Evolutionary conservation across 306 rosid species (phyloP), one percentile per base, ranked within the genome.

Genomic region (Dryas drummondii): DNA sequence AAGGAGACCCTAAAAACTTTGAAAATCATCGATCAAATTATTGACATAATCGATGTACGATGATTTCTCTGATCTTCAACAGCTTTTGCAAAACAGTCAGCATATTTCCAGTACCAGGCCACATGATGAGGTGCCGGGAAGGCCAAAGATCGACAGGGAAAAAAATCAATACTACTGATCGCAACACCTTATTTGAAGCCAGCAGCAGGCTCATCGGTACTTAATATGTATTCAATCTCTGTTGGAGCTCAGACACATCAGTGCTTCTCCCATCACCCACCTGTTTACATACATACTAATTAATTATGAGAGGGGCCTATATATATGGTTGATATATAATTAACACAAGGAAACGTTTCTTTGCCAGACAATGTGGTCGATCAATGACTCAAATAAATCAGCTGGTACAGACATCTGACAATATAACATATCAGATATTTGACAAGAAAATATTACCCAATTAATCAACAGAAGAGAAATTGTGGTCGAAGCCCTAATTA

Each of bases 161-260:
- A 22, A 22, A 22, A 22, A 22, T 22, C 22, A 22, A 22, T 22
- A 22, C 37, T 27, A 56, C 7, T 8, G 10, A 60, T 60, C 44
- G 52, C 40, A 19, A 53, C 42, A 55, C 66, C 66, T 42, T 41
- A 55, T 14, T 55, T 44, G 66, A 44, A 71, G 66, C 16, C 75
- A 42, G 26, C 27, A 13, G 16, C 69, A 42, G 75, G 48, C 48
- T 1, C 48, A 40, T 63, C 8, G 11, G 15, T 50, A 52, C 5
- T 61, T 9, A 15, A 52, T 58, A 12, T 50, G 44, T 2, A 42
- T 2, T 59, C 76, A 70, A 51, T 61, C 68, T 70, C 49, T 14
- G 52, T 14, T 70, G 71, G 54, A 77, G 71, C 17, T 77, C 55
- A 5, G 71, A 27, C 50, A 49, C 5, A 41, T 50, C 76, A 1